These are phyloP conservation scores for Monoraphidium neglectum DNA, from an alignment of 139 green algal species.

Conservation along the genomic window DNA sequence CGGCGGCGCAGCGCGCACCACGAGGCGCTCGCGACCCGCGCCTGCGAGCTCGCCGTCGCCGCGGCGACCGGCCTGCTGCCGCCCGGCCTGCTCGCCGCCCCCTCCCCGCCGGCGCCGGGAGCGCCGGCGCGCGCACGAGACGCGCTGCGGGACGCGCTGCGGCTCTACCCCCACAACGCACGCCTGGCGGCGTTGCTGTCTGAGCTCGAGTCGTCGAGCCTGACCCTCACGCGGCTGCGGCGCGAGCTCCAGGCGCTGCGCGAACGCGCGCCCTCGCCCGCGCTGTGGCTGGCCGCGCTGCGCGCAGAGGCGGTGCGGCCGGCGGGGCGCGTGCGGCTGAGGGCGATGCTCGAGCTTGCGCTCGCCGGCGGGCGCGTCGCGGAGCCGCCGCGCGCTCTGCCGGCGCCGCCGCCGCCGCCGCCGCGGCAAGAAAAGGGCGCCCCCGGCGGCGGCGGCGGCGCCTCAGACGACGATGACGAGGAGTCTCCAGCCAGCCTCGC, in stretches of 20 bases:
- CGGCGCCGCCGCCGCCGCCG: background rate
- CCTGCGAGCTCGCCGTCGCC: slow-evolving; percentile 32
- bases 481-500: background rate
- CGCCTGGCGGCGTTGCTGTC: slow-evolving; percentile 43
- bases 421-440: slow-evolving; percentile 2
- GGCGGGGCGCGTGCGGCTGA: slow-evolving; percentile 25
- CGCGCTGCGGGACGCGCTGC: slow-evolving; percentile 34
- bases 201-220: slow-evolving; percentile 26
- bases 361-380: background rate
- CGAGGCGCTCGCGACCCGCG: slow-evolving; percentile 42
- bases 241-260: slow-evolving; percentile 25
- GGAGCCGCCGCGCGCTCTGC: background rate
- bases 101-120: slow-evolving; percentile 9
- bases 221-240: slow-evolving; percentile 43
- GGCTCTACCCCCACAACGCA: slow-evolving; percentile 46
- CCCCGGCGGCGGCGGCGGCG: background rate
- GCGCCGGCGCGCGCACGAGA: background rate
- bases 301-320: slow-evolving; percentile 14
- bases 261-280: slow-evolving; percentile 14
- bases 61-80: background rate
- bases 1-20: slow-evolving; percentile 40
- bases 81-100: slow-evolving; percentile 6
- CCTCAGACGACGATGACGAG: background rate
- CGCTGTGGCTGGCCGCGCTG: slow-evolving; percentile 13
- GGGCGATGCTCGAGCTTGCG: slow-evolving; percentile 35